Evolutionary conservation across 2,329 filamentous ascomycete species (phyloP).

Genomic region (Aspergillus pseudonomiae): DNA sequence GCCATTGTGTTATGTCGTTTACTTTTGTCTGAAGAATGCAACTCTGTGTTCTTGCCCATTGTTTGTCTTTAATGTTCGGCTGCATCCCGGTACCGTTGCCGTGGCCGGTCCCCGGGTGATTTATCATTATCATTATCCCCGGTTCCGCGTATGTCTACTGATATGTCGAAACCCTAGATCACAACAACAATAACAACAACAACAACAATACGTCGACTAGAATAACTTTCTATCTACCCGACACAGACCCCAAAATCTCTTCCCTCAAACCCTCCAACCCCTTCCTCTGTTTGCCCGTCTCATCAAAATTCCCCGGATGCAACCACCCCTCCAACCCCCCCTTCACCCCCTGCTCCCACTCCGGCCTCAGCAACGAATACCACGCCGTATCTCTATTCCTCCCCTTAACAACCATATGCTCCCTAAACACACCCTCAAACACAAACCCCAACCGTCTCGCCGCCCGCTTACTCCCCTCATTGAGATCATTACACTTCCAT

Average conservation of each 20-base stretch:
- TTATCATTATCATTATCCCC: too few relatives aligned
- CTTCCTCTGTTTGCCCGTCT: background rate
- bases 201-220: too few relatives aligned
- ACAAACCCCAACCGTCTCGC: constrained; percentile 61
- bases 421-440: constrained; percentile 63
- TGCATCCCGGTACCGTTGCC: too few relatives aligned
- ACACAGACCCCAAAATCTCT: background rate
- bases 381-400: constrained; percentile 62
- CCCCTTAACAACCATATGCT: constrained; percentile 64
- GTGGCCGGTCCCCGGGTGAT: too few relatives aligned
- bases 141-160: too few relatives aligned
- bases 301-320: background rate
- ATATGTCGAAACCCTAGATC: too few relatives aligned
- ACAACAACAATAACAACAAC: too few relatives aligned
- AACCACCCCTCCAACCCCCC: background rate
- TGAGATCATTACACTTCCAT: constrained; percentile 66
- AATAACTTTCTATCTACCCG: too few relatives aligned
- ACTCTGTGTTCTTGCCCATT: too few relatives aligned
- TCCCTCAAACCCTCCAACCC: background rate
- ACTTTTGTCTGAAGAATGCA: background rate
- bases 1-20: background rate
- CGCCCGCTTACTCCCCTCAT: constrained; percentile 57
- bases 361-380: constrained; percentile 61
- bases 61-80: too few relatives aligned
- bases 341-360: constrained; percentile 55